Evolutionary conservation across 2,329 filamentous ascomycete species (phyloP).

Genomic region (Eutypella sp.): DNA sequence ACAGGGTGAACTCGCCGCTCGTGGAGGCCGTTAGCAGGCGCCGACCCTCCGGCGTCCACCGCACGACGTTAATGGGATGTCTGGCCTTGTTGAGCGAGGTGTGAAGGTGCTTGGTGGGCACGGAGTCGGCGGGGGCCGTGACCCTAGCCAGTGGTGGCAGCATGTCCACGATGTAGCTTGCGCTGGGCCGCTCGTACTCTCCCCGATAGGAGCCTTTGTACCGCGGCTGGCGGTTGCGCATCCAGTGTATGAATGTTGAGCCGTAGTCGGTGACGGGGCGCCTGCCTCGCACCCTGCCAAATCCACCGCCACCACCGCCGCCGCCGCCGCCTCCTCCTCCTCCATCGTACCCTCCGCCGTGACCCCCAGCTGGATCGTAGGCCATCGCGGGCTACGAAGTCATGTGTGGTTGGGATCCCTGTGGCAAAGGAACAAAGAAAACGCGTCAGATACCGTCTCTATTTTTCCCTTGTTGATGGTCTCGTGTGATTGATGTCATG

Average conservation of each 20-base stretch:
- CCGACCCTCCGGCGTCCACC: constrained; percentile 95
- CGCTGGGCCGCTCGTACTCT: constrained; percentile 77
- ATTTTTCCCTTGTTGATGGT: not conserved
- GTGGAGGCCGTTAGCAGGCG: constrained; percentile 88
- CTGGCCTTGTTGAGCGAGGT: constrained; percentile 99
- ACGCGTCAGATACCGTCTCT: not conserved
- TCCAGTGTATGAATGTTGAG: constrained; percentile 85
- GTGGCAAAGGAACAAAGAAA: not conserved
- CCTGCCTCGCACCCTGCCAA: constrained; percentile 46
- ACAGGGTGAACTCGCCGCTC: constrained; percentile 95
- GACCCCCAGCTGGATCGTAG: constrained; percentile 50
- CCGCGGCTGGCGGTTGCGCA: constrained; percentile 72
- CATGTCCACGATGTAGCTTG: constrained; percentile 91
- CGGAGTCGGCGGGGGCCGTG: constrained; percentile 73
- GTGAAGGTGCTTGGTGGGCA: constrained; percentile 92
- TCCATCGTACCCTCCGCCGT: constrained; percentile 32
- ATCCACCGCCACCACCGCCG: constrained; percentile 37
- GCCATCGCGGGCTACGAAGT: constrained; percentile 36
- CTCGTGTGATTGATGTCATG: not conserved
- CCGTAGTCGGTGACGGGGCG: constrained; percentile 87
- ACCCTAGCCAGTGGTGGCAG: constrained; percentile 75
- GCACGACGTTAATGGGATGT: constrained; percentile 92
- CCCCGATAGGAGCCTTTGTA: constrained; percentile 67
- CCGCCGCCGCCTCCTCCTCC: constrained; percentile 33
- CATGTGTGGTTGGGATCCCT: constrained; percentile 7